Base-by-base conservation (phyloP, 192 early-diverging fungal species). In the Powellomyces hirtus region DNA sequence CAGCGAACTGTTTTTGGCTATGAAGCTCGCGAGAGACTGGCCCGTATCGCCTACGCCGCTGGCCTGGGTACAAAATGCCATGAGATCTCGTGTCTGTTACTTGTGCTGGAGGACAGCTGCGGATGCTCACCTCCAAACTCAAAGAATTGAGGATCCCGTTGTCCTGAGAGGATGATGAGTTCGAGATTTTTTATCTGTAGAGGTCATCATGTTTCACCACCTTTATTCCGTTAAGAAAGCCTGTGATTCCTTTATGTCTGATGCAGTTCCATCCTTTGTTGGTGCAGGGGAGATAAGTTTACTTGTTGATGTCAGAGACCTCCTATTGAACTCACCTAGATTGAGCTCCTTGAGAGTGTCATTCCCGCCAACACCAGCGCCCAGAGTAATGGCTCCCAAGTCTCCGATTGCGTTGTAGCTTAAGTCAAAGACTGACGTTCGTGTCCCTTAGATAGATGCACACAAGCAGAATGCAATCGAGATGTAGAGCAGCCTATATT, bases 241-340 rank as follows among this genome's bases (percentile, higher is more conserved):
- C 83, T 13, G 59, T 70, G 22, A 80, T 68, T 0, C 83, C 83
- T 14, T 73, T 50, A 14, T 57, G 60, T 18, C 83, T 62, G 20
- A 81, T 81, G 29, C 72, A 33, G 66, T 81, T 81, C 83, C 79
- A 81, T 13, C 60, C 75, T 80, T n/a, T n/a, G n/a, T n/a, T n/a
- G n/a, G n/a, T n/a, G n/a, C n/a, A n/a, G n/a, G n/a, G n/a, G n/a
- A n/a, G n/a, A n/a, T n/a, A n/a, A n/a, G n/a, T n/a, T n/a, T n/a
- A n/a, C n/a, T n/a, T n/a, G n/a, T n/a, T n/a, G n/a, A n/a, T n/a
- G n/a, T n/a, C n/a, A n/a, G n/a, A n/a, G n/a, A n/a, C n/a, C n/a
- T n/a, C n/a, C n/a, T n/a, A n/a, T n/a, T n/a, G n/a, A n/a, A n/a
- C 60, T 51, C 55, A 79, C 78, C 67, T 38, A 85, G 29, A 72